phyloP scores from a whole-genome alignment of 2,329 filamentous ascomycete genomes.

The Diplodia mutila region DNA sequence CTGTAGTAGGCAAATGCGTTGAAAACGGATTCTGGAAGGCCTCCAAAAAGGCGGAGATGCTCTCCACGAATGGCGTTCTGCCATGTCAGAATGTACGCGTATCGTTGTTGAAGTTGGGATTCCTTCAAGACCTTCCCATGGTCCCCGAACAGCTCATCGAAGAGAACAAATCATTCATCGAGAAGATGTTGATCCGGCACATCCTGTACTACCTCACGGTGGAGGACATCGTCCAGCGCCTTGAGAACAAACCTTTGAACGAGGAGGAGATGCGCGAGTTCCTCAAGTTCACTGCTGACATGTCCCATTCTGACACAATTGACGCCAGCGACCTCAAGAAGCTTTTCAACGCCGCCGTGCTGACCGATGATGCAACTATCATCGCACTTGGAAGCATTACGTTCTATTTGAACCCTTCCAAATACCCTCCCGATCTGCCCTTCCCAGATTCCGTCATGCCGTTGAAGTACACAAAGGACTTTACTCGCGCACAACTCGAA shows the following conservation, averaged over 20 bases:
- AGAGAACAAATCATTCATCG: conserved; percentile 71
- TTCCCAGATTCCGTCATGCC: conserved; percentile 58
- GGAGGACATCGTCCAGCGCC: conserved; percentile 79
- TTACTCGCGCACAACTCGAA: conserved; percentile 70
- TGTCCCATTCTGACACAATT: conserved; percentile 72
- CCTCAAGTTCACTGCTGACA: conserved; percentile 78
- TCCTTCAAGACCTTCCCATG: conserved; percentile 86
- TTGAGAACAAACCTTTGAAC: conserved; percentile 79
- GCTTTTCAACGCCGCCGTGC: conserved; percentile 80
- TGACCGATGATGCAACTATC: conserved; percentile 57
- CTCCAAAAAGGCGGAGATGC: conserved; percentile 79
- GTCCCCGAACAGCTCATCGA: conserved; percentile 76
- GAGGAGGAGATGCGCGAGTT: conserved; percentile 81
- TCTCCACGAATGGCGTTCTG: conserved; percentile 85
- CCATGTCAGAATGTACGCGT: conserved; percentile 83
- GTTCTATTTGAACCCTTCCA: conserved; percentile 78
- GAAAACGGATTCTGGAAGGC: conserved; percentile 97
- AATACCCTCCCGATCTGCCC: conserved; percentile 55
- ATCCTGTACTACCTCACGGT: conserved; percentile 87
- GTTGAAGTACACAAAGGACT: conserved; percentile 75
- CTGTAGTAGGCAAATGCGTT: conserved; percentile 80
- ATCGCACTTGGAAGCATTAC: conserved; percentile 80
- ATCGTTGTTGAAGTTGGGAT: conserved; percentile 70
- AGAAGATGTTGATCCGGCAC: conserved; percentile 79
- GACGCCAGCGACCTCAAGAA: conserved; percentile 68